Conservation (phyloP, 257 asterid species). For the Lycium ferocissimum region DNA sequence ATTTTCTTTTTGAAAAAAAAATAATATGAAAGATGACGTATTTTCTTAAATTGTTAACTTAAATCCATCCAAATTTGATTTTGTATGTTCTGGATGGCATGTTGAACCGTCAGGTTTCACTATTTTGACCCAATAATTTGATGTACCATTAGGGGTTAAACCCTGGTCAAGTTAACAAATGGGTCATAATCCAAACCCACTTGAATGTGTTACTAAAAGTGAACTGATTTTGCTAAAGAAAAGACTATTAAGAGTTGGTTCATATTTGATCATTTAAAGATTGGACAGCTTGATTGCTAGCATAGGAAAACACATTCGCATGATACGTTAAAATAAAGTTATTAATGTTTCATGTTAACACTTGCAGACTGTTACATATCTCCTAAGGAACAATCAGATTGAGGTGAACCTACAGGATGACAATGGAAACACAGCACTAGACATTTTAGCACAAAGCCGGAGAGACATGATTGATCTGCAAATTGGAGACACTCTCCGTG, state of each 20-base stretch:
- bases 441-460: conserved; percentile 42
- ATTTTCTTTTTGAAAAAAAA: neutral
- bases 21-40: neutral
- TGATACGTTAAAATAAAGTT: neutral
- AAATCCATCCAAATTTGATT: neutral
- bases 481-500: conserved; percentile 40
- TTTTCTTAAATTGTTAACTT: neutral
- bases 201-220: neutral
- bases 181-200: neutral
- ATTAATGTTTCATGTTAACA: neutral
- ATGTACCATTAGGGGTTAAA: neutral
- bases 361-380: conserved; percentile 40
- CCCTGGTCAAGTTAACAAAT: neutral
- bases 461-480: conserved; percentile 38
- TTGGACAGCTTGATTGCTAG: neutral
- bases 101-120: neutral
- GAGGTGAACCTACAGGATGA: conserved; percentile 39
- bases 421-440: conserved; percentile 44
- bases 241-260: neutral
- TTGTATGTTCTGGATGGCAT: neutral
- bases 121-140: neutral
- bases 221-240: neutral
- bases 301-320: neutral
- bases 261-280: neutral
- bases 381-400: conserved; percentile 31